These are phyloP conservation scores for Physocladia obscura DNA, from an alignment of 192 early-diverging fungal genomes.

Conservation along the genomic window DNA sequence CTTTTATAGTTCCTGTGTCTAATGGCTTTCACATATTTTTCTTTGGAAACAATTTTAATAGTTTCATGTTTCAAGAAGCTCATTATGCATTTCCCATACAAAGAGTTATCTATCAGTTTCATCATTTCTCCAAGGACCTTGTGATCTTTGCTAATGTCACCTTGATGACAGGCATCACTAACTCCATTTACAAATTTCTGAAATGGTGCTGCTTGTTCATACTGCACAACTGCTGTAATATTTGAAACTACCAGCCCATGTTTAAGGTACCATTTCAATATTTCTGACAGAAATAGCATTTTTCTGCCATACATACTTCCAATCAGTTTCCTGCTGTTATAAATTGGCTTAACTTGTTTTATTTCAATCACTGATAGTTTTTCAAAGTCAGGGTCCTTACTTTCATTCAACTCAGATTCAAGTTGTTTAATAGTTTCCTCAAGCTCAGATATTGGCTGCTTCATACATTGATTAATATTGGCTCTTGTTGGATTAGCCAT, in stretches of 20 bases:
- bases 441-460: too few species aligned
- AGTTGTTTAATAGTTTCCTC: too few species aligned
- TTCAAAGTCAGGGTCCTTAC: too few species aligned
- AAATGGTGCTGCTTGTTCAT: constrained; percentile 11
- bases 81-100: neutral
- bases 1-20: neutral
- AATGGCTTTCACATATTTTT: too few species aligned
- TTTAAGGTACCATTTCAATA: constrained; percentile 10
- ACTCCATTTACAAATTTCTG: constrained; percentile 1
- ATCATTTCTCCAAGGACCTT: constrained; percentile 3
- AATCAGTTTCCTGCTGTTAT: neutral
- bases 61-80: too few species aligned
- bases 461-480: too few species aligned
- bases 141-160: neutral
- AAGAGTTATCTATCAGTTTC: constrained; percentile 3
- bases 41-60: too few species aligned
- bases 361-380: too few species aligned
- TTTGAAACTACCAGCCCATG: neutral
- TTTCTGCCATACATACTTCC: neutral
- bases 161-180: neutral
- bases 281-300: constrained; percentile 1
- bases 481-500: too few species aligned
- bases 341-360: neutral
- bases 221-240: neutral
- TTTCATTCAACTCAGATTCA: too few species aligned